These are phyloP conservation scores for Nicotiana benthamiana DNA, from an alignment of 257 asterid genomes.

Conservation along the genomic window DNA sequence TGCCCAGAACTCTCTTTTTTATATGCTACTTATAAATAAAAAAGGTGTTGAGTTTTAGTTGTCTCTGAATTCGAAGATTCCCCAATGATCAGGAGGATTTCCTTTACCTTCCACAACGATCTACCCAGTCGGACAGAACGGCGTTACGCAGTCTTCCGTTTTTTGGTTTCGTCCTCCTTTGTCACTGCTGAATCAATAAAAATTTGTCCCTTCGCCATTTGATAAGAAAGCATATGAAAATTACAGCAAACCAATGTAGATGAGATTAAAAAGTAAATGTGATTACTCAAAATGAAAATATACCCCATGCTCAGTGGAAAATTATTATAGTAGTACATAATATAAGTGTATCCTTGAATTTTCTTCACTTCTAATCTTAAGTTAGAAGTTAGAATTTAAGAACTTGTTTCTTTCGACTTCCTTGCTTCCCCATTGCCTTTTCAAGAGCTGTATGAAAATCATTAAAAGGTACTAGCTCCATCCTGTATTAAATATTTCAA, in stretches of 20 bases:
- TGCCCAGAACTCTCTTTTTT: too few species aligned
- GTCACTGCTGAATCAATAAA: too few species aligned
- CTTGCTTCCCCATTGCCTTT: constrained; percentile 76
- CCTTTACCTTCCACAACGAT: too few species aligned
- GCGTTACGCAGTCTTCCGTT: too few species aligned
- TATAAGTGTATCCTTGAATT: background rate
- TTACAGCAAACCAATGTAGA: background rate
- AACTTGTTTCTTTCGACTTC: constrained; percentile 82
- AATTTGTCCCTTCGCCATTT: background rate
- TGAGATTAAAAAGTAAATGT: background rate
- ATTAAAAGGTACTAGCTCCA: constrained; percentile 70
- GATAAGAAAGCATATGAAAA: background rate
- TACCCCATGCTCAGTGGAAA: background rate
- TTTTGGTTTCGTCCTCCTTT: too few species aligned
- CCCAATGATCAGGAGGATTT: too few species aligned
- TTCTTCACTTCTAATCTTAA: background rate
- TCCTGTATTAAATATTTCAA: constrained; percentile 34
- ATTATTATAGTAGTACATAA: background rate
- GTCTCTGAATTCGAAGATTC: too few species aligned
- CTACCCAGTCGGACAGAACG: too few species aligned
- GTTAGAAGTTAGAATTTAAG: constrained; percentile 33
- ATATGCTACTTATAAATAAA: too few species aligned
- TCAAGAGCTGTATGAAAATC: constrained; percentile 54
- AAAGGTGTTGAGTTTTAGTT: too few species aligned
- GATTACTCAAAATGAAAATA: background rate